These are phyloP conservation scores for Pleurotus platypus DNA, from an alignment of 768 basidiomycete genomes.

Conservation along the genomic window DNA sequence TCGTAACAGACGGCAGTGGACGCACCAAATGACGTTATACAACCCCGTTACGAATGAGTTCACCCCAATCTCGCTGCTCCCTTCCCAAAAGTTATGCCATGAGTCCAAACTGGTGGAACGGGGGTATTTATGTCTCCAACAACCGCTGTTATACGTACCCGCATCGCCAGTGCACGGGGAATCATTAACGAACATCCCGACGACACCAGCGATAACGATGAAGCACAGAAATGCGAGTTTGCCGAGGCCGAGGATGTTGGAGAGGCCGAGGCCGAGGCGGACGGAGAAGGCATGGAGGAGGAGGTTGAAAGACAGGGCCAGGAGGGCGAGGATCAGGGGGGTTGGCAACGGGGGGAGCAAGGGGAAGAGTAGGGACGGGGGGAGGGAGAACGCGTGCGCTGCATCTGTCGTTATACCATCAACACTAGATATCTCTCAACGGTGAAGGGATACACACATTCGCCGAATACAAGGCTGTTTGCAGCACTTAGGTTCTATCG, in stretches of 20 bases:
- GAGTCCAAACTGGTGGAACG: too few relatives aligned
- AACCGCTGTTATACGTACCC: conserved; percentile 48
- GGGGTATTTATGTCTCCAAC: too few relatives aligned
- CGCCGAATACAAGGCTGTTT: conserved; percentile 64
- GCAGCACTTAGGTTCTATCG: conserved; percentile 26
- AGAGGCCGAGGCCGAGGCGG: conserved; percentile 35
- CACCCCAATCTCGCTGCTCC: conserved; percentile 40
- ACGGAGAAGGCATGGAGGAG: conserved; percentile 52
- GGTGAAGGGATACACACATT: conserved; percentile 44
- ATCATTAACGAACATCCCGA: conserved; percentile 50
- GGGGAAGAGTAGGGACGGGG: conserved; percentile 38
- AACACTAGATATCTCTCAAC: too few relatives aligned
- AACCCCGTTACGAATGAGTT: conserved; percentile 65
- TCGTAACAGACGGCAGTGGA: not conserved
- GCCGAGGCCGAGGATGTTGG: conserved; percentile 56
- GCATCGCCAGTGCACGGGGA: conserved; percentile 31
- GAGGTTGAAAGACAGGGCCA: conserved; percentile 54
- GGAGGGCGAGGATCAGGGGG: conserved; percentile 50
- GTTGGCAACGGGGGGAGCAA: conserved; percentile 40
- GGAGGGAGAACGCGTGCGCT: conserved; percentile 49
- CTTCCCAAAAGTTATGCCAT: conserved; percentile 64
- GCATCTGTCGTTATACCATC: conserved; percentile 36
- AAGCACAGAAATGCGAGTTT: conserved; percentile 54
- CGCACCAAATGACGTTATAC: conserved; percentile 69
- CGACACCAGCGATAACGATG: conserved; percentile 51